Base-by-base conservation (phyloP, 2,329 filamentous ascomycete genomes). In the Aspergillus thermomutatus region DNA sequence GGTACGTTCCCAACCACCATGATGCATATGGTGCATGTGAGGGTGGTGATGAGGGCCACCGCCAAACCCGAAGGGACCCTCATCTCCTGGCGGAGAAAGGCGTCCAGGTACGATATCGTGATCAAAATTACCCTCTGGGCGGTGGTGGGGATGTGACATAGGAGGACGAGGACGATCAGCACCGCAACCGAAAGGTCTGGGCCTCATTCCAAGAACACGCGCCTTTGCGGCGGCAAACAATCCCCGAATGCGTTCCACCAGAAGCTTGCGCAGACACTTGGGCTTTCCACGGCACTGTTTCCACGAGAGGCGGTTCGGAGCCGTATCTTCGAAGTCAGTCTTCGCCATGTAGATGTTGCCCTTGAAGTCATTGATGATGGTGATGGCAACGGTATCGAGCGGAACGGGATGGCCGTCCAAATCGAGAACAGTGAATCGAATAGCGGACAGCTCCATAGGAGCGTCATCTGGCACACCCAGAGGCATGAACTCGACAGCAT, bases 371-470 rank as follows among this genome's bases (percentile, higher is more conserved):
- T 73, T 69, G 53, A 79, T 65, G 19, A 78, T 64, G 34, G 69
- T 71, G 46, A 80, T 68, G 28, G 71, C 68, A 45, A 79, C 65
- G 14, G 77, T 77, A 55, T 78, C 73, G n/a, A 78, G 67, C 19
- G 76, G 75, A 9, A 78, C 75, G 1, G 77, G 77, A 49, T 72
- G 69, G 27, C 70, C 66, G 45, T 74, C 72, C 19, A 80, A 64
- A 53, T 77, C 76, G 27, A 79, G 69, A 37, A 79, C 69, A n/a
- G 77, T 79, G 63, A 80, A 77, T 41, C 75, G 72, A 56, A 79
- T 63, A 10, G 71, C 66, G 2, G 75, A 60, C 25, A 79, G 60
- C 8, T 75, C 70, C 46, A 68, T 63, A 7, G 67, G 61, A n/a
- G 68, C 69, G 25, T 75, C 69, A 8, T 64, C 56, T 17, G 70